Base-by-base conservation (phyloP, 495 filamentous ascomycete species). In the Peziza echinospora region DNA sequence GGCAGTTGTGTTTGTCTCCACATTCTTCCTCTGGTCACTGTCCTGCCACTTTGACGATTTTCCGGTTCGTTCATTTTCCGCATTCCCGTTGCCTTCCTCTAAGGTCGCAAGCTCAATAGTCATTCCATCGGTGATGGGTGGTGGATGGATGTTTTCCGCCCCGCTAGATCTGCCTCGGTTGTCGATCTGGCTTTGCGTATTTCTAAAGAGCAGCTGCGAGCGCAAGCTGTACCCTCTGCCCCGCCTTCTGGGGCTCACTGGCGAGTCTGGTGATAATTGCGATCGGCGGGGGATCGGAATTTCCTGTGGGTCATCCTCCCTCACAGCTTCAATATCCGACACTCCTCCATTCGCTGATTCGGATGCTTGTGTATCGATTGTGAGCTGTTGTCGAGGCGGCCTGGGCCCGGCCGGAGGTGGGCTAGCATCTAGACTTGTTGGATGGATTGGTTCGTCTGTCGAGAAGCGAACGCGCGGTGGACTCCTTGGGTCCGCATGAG, bases 181-280 rank as follows among this genome's bases (percentile, higher is more conserved):
- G 13, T 37, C 30, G 10, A 16, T 0, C 5, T 43, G 4, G 21
- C 21, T 17, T 21, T 43, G 41, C 9, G 43, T 6, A 45, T 45
- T 45, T 13, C 13, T 10, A 22, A 25, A 16, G 24, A 45, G 21
- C 13, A 45, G 3, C 43, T 24, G 41, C 5, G 41, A 3, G n/a
- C 41, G n/a, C 2, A 43, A 43, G 21, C 41, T 43, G 41, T 19
- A 22, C n/a, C 41, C 41, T 43, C 41, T 22, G 16, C n/a, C 41
- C 22, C 41, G n/a, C 5, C 49, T 56, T 19, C 53, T 50, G 17
- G 50, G 45, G 16, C 47, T 49, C 17, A 22, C 41, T 21, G 47
- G 47, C 16, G 53, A 43, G 39, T 22, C 19, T 22, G 37, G 39
- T 8, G 37, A 24, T 5, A 28, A 23, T 21, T 28, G 24, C 1